Evolutionary conservation across 208 protist species (phyloP), one percentile per base, ranked within the genome.

Genomic region (Endotrypanum monterogeii): DNA sequence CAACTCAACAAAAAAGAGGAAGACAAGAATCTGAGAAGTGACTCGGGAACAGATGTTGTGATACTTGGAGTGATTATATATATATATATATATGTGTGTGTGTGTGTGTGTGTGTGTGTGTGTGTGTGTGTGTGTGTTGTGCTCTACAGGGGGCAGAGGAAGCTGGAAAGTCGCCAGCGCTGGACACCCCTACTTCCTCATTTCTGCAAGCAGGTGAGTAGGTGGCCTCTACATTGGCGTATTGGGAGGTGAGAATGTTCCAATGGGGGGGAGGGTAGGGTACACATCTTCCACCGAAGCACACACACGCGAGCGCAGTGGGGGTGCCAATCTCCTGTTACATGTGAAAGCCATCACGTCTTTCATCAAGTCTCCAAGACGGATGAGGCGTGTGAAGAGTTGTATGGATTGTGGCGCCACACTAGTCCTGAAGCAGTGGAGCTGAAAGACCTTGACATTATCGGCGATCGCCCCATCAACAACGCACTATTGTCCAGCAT

Each of bases 351-450:
- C 2, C 7, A 11, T 2, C 35, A 23, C n/a, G 23, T 54, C 12
- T n/a, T 30, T 51, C 28, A 28, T 60, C 79, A 94, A 28, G 89
- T 96, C 55, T 92, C 89, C 58, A 96, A 81, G 25, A 89, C 78
- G 20, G 87, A 90, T 6, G 87, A 96, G 25, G 83, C 75, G 37
- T 78, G 77, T 14, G 87, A 85, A 0, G 80, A 84, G 30, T 78
- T 85, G 62, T 96, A 96, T 0, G 91, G 91, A 55, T 96, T 96
- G 73, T 96, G 91, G 1, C 89, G 84, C 89, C 91, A 96, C 37
- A 94, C 80, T 56, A 93, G 62, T 46, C 87, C 85, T 5, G 79
- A 82, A 0, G 89, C 70, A 25, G 87, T 94, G 28, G 85, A 93
- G 73, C 83, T 92, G 62, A 90, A 88, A 9, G 89, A 94, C 11